Evolutionary conservation across 78 protist genomes (phyloP), one percentile per base, ranked within the genome.

Genomic region (Chrysochromulina tobinii): DNA sequence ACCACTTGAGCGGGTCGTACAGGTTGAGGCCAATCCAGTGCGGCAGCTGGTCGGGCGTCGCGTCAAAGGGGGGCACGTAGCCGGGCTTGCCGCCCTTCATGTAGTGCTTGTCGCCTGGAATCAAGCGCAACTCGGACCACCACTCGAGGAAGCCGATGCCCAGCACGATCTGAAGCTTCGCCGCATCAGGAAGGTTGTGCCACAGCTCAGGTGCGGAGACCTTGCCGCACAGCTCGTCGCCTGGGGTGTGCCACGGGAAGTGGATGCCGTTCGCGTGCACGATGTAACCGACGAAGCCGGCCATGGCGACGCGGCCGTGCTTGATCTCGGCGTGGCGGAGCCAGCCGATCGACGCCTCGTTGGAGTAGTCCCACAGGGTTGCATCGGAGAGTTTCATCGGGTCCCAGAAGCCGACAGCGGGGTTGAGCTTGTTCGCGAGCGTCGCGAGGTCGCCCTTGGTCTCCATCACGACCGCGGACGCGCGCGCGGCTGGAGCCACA

Each of bases 271-370:
- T 73, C 23, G 83, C 51, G 11, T 73, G 83, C 38, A 50, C 55
- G 57, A 73, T 5, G 21, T 2, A 73, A 21, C 83, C 83, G 27
- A 38, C 54, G 83, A 73, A 73, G 23, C 27, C 83, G 21, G 83
- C 83, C 83, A 73, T 73, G n/a, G 83, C 83, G 23, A 73, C 83
- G 55, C 83, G 83, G 17, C 83, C 83, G n/a, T 73, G 83, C 83
- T 73, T 73, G 83, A 73, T 73, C 83, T 73, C 83, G 25, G 57
- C 9, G 55, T 73, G 83, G 23, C 83, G 83, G 6, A 73, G 83
- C 21, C 1, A 73, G 57, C 83, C 83, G 21, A 73, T 73, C n/a
- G 83, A 48, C 57, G 2, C 83, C 55, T 73, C 83, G 83, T 73
- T 73, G 57, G 57, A 48, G 57, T 73, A 3, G 57, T 50, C 83